Evolutionary conservation across 2,329 filamentous ascomycete species (phyloP), one percentile per base, ranked within the genome.

Genomic region (Colletotrichum neosansevieriae): DNA sequence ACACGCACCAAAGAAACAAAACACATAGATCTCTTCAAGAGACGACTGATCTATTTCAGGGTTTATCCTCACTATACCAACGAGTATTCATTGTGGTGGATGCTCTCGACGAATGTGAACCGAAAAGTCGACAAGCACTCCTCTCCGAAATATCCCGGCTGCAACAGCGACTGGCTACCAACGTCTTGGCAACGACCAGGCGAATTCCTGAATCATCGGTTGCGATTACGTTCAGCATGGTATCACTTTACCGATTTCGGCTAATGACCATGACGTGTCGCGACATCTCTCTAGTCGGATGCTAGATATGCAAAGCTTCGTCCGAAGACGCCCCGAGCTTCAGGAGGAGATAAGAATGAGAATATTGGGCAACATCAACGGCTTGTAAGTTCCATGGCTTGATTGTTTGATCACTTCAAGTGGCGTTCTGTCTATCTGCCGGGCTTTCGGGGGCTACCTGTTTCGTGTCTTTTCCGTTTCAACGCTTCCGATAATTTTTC

Each of bases 251-350:
- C 32, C 71, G 3, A 72, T 76, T 9, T 58, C 32, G 0, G 73
- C 74, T 2, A 51, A 6, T 0, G 36, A 67, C 0, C 6, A 58
- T 0, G 74, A 75, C 47, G 47, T 76, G 2, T 6, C 0, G 0
- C 49, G 11, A 4, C n/a, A n/a, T n/a, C n/a, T n/a, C n/a, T n/a
- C n/a, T 75, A 19, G 56, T 0, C 56, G 65, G 40, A n/a, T 74
- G 3, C 12, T 19, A 1, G 15, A 36, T 2, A 62, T 71, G 17
- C 67, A 54, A 13, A 0, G 6, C 2, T 66, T 68, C 40, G 69
- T 70, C n/a, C 32, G 24, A 11, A 34, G 21, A 1, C 40, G 49
- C 13, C 3, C 13, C 0, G 6, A 40, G 0, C n/a, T 74, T 0
- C 67, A 71, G 6, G 32, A 66, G 1, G 54, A 70, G 21, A 56